Percentiles rank a stretch among this genome's conserved stretches.
phyloP scores from a whole-genome alignment of 2,329 filamentous ascomycete species.

The Diaporthe vaccinii region DNA sequence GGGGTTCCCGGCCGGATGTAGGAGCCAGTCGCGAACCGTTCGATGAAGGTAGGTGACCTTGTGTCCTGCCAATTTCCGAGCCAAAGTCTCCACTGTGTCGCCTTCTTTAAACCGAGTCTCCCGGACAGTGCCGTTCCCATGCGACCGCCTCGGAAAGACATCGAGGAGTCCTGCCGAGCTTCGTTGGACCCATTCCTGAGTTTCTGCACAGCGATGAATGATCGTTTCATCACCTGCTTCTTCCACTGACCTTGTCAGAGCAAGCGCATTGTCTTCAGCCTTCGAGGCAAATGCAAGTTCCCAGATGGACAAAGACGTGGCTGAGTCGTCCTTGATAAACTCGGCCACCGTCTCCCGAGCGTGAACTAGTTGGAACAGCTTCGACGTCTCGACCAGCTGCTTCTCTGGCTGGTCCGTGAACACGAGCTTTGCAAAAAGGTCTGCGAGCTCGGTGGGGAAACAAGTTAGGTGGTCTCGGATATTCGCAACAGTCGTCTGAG shows the following conservation, averaged over 20 bases:
- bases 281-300: conserved; percentile 50
- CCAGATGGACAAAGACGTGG: conserved; percentile 50
- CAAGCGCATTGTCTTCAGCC: conserved; percentile 42
- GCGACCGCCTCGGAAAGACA: background rate
- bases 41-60: conserved; percentile 52
- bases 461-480: conserved; percentile 35
- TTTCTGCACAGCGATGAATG: conserved; percentile 6
- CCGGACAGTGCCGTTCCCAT: conserved; percentile 2
- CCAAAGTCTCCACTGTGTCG: conserved; percentile 3
- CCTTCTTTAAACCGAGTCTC: conserved; percentile 9
- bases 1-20: conserved; percentile 41
- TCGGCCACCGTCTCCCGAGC: conserved; percentile 51
- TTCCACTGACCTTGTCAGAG: conserved; percentile 41
- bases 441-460: conserved; percentile 47
- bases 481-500: conserved; percentile 23
- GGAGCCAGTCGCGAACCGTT: conserved; percentile 52
- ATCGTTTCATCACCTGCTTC: conserved; percentile 44
- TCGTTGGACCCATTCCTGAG: conserved; percentile 27
- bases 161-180: conserved; percentile 34
- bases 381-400: conserved; percentile 44
- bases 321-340: conserved; percentile 50
- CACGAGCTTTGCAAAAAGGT: conserved; percentile 49
- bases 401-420: conserved; percentile 46
- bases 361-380: conserved; percentile 49
- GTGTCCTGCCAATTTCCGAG: conserved; percentile 37